Evolutionary conservation across 495 filamentous ascomycete species (phyloP).

Genomic region (Daldinia caldariorum): DNA sequence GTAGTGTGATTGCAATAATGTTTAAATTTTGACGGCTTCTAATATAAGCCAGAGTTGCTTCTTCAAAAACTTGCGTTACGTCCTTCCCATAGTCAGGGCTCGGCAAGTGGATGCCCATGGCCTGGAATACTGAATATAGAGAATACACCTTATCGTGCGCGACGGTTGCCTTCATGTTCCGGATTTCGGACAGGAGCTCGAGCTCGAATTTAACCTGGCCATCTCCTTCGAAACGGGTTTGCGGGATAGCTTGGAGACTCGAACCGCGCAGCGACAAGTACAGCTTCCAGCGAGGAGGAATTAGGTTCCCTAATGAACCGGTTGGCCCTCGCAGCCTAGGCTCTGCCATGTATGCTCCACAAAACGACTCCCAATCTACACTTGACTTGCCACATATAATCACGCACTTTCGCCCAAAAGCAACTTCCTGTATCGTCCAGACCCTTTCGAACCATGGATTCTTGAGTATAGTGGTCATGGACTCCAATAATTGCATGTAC

Average conservation of each 20-base stretch:
- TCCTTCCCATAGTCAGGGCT: not conserved
- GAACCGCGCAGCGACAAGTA: not conserved
- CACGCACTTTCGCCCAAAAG: not conserved
- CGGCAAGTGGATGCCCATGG: not conserved
- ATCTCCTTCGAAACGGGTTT: not conserved
- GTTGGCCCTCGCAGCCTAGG: not conserved
- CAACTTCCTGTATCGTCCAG: not conserved
- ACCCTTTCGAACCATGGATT: not conserved
- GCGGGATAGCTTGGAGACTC: conserved; percentile 1
- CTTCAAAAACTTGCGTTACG: not conserved
- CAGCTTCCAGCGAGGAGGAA: not conserved
- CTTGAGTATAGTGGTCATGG: not conserved
- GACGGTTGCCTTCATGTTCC: not conserved
- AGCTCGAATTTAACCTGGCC: conserved; percentile 1
- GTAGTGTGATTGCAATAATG: not conserved
- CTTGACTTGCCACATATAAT: conserved; percentile 1
- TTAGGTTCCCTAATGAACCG: not conserved
- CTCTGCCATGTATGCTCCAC: not conserved
- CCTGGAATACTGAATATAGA: not conserved
- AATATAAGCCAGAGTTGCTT: not conserved
- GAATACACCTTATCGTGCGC: not conserved
- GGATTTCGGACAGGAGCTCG: not conserved
- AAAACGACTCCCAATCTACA: not conserved
- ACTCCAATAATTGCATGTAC: not conserved
- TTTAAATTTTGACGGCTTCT: conserved; percentile 3